phyloP scores from a whole-genome alignment of 139 green algal genomes.

The Edaphochlamys debaryana region DNA sequence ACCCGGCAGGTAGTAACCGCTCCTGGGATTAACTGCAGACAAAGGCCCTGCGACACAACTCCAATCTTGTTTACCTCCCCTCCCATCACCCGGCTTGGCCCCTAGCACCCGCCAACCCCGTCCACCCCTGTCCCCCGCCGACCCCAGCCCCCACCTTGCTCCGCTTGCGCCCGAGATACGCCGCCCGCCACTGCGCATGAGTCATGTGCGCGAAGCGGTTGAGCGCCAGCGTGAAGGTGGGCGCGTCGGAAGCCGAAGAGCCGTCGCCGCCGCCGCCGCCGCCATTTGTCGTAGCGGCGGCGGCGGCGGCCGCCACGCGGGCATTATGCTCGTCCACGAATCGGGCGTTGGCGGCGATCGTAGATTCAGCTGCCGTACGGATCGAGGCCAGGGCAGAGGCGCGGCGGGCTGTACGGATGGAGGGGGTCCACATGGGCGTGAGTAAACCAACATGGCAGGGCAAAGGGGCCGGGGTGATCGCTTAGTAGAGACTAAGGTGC shows the following conservation, averaged over 20 bases:
- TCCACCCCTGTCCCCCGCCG: no score
- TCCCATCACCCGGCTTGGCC: no score
- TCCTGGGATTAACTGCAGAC: no score
- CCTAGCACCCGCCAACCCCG: no score
- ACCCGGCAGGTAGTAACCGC: no score
- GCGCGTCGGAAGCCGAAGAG: not conserved
- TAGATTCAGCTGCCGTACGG: not conserved
- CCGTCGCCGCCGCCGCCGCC: no score
- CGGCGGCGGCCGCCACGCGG: not conserved
- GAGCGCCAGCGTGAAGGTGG: slow-evolving; percentile 20
- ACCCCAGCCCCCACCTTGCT: no score
- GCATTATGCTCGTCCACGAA: slow-evolving; percentile 14
- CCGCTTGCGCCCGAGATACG: not conserved
- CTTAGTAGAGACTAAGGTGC: no score
- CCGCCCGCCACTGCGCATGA: slow-evolving; percentile 18
- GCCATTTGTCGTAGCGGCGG: no score
- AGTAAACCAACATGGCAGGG: not conserved
- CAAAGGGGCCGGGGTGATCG: no score
- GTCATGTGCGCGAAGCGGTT: slow-evolving; percentile 27
- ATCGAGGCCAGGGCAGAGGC: not conserved
- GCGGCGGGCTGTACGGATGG: not conserved
- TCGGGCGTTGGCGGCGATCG: not conserved
- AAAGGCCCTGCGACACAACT: no score
- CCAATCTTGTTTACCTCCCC: no score
- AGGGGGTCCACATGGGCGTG: not conserved